phyloP scores from a whole-genome alignment of 495 filamentous ascomycete species.

The Penicillium waksmanii region DNA sequence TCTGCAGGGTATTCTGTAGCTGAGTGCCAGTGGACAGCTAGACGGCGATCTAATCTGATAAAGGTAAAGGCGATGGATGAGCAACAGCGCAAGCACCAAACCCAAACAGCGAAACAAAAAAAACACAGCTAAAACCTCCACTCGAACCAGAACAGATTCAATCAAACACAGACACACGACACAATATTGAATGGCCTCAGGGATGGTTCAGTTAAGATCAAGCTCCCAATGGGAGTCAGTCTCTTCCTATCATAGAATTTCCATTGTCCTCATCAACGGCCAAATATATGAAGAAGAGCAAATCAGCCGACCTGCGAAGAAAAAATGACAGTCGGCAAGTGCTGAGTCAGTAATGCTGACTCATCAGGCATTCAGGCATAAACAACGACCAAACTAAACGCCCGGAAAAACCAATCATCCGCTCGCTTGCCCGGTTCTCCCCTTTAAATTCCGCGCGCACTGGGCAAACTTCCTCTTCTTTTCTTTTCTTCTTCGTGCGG shows the following conservation, averaged over 20 bases:
- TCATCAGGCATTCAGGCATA: neutral
- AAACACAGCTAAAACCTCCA: neutral
- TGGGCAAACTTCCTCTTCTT: constrained; percentile 28
- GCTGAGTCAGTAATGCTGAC: neutral
- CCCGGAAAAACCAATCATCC: constrained; percentile 17
- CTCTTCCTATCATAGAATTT: constrained; percentile 65
- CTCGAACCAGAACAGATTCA: too few relatives aligned
- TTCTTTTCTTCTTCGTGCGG: constrained; percentile 64
- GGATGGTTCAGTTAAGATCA: constrained; percentile 58
- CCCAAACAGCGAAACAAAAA: neutral
- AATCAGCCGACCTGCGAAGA: constrained; percentile 13
- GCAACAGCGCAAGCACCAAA: neutral
- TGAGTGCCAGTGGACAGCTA: neutral
- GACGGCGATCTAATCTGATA: neutral
- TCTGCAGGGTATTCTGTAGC: neutral
- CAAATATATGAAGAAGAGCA: constrained; percentile 33
- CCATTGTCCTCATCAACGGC: constrained; percentile 60
- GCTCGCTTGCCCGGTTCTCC: constrained; percentile 5
- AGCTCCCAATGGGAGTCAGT: constrained; percentile 54
- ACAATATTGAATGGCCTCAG: constrained; percentile 38
- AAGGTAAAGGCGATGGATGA: neutral
- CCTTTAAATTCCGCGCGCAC: constrained; percentile 34
- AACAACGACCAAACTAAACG: neutral
- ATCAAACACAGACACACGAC: neutral
- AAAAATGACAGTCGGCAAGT: neutral